Conservation (phyloP, 805 yeast species). For the Wickerhamomyces bisporus region DNA sequence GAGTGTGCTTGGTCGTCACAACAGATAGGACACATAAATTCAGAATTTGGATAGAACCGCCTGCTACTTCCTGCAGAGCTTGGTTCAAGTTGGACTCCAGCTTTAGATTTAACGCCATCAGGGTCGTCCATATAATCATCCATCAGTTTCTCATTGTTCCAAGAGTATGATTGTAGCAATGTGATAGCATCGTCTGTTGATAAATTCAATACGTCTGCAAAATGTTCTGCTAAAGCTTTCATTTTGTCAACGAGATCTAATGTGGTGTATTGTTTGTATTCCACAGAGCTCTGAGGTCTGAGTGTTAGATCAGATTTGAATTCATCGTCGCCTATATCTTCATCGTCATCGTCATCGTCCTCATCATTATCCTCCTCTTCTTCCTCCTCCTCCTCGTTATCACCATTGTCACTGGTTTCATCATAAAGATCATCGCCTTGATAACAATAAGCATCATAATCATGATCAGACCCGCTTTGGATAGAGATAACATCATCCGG, state of each 20-base stretch:
- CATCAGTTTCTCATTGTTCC: slow-evolving; percentile 55
- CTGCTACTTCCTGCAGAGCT: not conserved
- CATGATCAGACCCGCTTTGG: too few species aligned
- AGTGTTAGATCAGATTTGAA: slow-evolving; percentile 15
- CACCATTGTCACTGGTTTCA: not conserved
- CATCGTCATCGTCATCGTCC: slow-evolving; percentile 18
- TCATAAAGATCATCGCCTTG: not conserved
- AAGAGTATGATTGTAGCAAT: slow-evolving; percentile 43
- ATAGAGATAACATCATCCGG: too few species aligned
- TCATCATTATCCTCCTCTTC: slow-evolving; percentile 5
- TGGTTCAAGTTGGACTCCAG: slow-evolving; percentile 25
- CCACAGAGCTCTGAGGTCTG: too few species aligned
- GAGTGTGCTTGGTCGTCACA: slow-evolving; percentile 47
- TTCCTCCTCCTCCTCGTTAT: slow-evolving; percentile 1
- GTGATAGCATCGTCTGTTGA: slow-evolving; percentile 35
- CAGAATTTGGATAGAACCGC: slow-evolving; percentile 12
- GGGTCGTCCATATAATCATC: slow-evolving; percentile 49
- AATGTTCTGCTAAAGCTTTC: slow-evolving; percentile 26
- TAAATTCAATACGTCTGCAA: slow-evolving; percentile 33
- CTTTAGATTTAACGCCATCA: slow-evolving; percentile 27
- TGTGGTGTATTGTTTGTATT: slow-evolving; percentile 24
- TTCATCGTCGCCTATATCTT: slow-evolving; percentile 19
- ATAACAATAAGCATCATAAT: too few species aligned
- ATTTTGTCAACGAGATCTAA: slow-evolving; percentile 18
- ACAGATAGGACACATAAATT: slow-evolving; percentile 62